Evolutionary conservation across 2,329 filamentous ascomycete genomes (phyloP).

Genomic region (Fusarium phyllophilum): DNA sequence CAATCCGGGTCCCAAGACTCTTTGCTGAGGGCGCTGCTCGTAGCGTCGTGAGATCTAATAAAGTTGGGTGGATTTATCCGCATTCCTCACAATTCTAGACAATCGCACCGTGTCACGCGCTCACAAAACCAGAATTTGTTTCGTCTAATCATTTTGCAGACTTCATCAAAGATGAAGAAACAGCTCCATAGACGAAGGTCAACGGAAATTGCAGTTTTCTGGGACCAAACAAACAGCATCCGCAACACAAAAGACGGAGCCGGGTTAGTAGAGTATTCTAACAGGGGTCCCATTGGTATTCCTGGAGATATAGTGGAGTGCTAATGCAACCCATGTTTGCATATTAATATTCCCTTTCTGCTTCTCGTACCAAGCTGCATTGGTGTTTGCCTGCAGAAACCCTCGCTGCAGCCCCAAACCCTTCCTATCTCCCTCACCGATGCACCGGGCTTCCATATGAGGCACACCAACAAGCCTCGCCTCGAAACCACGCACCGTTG

Average conservation of each 20-base stretch:
- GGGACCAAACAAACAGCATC: neutral
- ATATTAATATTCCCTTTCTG: constrained; percentile 15
- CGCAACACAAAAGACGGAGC: neutral
- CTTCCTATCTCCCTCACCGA: constrained; percentile 30
- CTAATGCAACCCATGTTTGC: constrained; percentile 2
- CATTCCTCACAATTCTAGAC: constrained; percentile 22
- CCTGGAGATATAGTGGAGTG: constrained; percentile 26
- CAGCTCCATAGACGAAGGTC: neutral
- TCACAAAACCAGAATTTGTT: neutral
- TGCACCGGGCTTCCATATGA: constrained; percentile 11
- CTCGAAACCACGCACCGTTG: neutral
- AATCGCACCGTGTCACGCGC: neutral
- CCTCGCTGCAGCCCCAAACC: constrained; percentile 3
- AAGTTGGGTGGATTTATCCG: constrained; percentile 32
- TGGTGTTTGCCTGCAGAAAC: constrained; percentile 37
- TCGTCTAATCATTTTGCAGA: neutral
- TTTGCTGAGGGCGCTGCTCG: constrained; percentile 42
- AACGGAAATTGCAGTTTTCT: neutral
- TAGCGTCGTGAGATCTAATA: constrained; percentile 23
- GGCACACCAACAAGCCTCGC: constrained; percentile 11
- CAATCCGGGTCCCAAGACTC: constrained; percentile 30
- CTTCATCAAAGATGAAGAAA: neutral
- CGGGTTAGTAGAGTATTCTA: neutral
- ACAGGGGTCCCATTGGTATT: constrained; percentile 16
- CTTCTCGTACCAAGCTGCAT: constrained; percentile 33